These are phyloP conservation scores for Acer campestre DNA, from an alignment of 345 rosid genomes.

Conservation along the genomic window DNA sequence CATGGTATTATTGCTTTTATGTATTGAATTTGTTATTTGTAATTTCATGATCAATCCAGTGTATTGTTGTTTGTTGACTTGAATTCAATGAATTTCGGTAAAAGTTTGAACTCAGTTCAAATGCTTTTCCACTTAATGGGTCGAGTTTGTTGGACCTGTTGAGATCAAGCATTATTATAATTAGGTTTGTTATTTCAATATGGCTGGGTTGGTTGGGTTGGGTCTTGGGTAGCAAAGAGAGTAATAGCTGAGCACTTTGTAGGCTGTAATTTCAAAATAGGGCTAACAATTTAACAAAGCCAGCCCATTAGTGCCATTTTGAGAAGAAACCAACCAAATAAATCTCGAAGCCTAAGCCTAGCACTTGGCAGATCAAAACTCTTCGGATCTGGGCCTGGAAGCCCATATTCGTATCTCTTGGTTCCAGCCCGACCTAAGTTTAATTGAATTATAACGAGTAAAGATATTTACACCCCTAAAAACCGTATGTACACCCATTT, in stretches of 20 bases:
- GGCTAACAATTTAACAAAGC: not conserved
- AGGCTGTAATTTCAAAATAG: not conserved
- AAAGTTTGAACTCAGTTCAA: too few species aligned
- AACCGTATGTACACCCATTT: too few species aligned
- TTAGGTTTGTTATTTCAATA: too few species aligned
- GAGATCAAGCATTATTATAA: too few species aligned
- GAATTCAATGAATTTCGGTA: too few species aligned
- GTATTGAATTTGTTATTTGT: too few species aligned
- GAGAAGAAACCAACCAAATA: not conserved
- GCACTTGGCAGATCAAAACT: not conserved
- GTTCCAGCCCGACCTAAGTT: too few species aligned
- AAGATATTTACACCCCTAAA: too few species aligned
- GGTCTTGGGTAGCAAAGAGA: not conserved
- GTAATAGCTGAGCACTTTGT: not conserved
- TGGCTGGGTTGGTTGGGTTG: not conserved
- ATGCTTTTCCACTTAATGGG: too few species aligned
- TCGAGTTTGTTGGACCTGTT: fast-evolving
- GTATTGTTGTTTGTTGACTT: too few species aligned
- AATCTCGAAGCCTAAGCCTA: not conserved
- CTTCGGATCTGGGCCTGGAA: not conserved
- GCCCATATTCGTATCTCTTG: not conserved
- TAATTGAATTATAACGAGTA: too few species aligned
- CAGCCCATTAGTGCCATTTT: not conserved
- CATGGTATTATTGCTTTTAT: not conserved
- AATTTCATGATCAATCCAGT: too few species aligned